Evolutionary conservation across 352 stramenopile species (phyloP).

Genomic region (Pythium volutum): DNA sequence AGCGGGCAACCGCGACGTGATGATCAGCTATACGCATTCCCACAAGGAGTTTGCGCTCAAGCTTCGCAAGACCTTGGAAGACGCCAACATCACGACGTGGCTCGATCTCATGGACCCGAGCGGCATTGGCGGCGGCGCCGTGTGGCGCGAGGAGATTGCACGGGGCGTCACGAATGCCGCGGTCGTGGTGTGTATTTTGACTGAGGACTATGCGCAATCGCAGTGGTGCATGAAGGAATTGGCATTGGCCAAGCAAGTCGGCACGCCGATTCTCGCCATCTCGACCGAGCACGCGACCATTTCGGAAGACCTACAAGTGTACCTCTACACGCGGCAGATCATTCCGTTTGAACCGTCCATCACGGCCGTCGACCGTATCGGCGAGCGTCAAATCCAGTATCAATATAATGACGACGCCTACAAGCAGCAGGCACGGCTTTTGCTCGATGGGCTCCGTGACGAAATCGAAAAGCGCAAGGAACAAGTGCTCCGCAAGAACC

Average conservation of each 20-base stretch:
- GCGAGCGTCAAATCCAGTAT: constrained; percentile 46
- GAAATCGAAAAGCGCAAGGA: constrained; percentile 84
- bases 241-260: constrained; percentile 65
- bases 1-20: constrained; percentile 61
- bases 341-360: constrained; percentile 77
- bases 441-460: constrained; percentile 75
- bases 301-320: constrained; percentile 83
- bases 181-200: constrained; percentile 56
- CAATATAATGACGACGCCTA: constrained; percentile 68
- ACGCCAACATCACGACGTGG: constrained; percentile 62
- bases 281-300: constrained; percentile 69
- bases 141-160: constrained; percentile 71
- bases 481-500: constrained; percentile 55
- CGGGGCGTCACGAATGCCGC: constrained; percentile 57
- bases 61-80: constrained; percentile 53
- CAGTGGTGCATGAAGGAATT: constrained; percentile 69
- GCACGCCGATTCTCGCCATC: constrained; percentile 74
- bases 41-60: constrained; percentile 63
- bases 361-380: constrained; percentile 40
- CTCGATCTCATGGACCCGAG: constrained; percentile 66
- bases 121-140: constrained; percentile 53
- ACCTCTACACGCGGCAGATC: constrained; percentile 80
- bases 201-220: constrained; percentile 54
- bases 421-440: constrained; percentile 60
- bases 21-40: constrained; percentile 75